Base-by-base conservation (phyloP, 2,329 filamentous ascomycete genomes). In the Orbilia quercus region DNA sequence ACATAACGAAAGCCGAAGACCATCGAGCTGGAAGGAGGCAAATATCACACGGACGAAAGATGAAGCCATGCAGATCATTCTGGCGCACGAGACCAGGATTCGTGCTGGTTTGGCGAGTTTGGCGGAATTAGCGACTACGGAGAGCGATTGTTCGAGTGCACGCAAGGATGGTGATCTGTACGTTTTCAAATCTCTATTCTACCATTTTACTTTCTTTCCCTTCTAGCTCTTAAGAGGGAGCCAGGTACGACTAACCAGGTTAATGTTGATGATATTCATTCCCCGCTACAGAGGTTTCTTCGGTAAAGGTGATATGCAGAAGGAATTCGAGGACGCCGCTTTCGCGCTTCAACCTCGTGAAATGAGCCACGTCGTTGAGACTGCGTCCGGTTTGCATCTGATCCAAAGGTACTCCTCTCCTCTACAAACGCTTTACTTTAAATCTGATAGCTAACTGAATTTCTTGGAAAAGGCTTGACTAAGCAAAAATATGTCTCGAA, bases 131-230 rank as follows among this genome's bases (percentile, higher is more conserved):
- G 95, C 95, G 11, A 86, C 88, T 71, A 90, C 88, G 45, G 95
- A 98, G 83, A 96, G 91, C 14, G 95, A 99, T 82, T 98, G 94
- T 83, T 96, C 91, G 81, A 97, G 92, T 78, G 93, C 95, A 28
- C 88, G 92, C 78, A 99, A 98, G 86, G 88, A 89, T 76, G 95
- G 95, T 66, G 95, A 99, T 80, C 83, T 99, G 83, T 89, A 82
- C 80, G 87, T 51, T 16, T 36, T 31, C n/a, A n/a, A n/a, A n/a
- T n/a, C n/a, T n/a, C n/a, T n/a, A n/a, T n/a, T n/a, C n/a, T n/a
- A n/a, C n/a, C n/a, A 9, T 9, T 31, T 31, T 9, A 31, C 28
- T 9, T 40, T 48, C 20, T 38, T 23, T 45, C 34, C 12, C 12
- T 51, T 28, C 25, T 28, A 5, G 28, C 4, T 31, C 36, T 12